Conservation (phyloP, 2,329 filamentous ascomycete species). For the Amauroascus verrucosus region DNA sequence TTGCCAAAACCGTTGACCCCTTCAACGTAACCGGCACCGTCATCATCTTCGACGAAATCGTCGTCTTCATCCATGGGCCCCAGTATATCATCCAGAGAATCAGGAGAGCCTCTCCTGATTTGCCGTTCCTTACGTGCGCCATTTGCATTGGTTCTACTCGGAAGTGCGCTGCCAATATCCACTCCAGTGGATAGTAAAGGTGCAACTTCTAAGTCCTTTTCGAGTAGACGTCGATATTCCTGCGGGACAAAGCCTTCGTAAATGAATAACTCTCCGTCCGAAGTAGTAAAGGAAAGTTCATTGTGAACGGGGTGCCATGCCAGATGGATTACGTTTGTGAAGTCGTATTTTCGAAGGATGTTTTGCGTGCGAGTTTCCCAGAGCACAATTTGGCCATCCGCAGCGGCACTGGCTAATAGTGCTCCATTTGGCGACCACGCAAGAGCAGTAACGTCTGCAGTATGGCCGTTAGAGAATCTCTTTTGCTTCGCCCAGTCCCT, state of each 20-base stretch:
- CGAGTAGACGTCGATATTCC: slow-evolving; percentile 41
- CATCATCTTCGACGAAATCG: slow-evolving; percentile 89
- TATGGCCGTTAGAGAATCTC: slow-evolving; percentile 67
- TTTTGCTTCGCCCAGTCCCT: slow-evolving; percentile 83
- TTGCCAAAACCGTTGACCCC: slow-evolving; percentile 55
- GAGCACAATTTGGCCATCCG: slow-evolving; percentile 45
- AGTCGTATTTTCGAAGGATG: slow-evolving; percentile 65
- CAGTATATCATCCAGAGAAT: slow-evolving; percentile 76
- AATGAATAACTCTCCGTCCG: slow-evolving; percentile 87
- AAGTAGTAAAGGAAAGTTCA: slow-evolving; percentile 80
- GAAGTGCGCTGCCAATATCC: slow-evolving; percentile 57
- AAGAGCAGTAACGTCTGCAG: slow-evolving; percentile 72
- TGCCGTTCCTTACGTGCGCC: slow-evolving; percentile 35
- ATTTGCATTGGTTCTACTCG: slow-evolving; percentile 46
- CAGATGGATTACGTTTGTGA: slow-evolving; percentile 73
- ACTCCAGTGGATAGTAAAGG: slow-evolving; percentile 78
- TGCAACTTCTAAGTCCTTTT: slow-evolving; percentile 56
- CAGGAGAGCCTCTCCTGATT: slow-evolving; percentile 53
- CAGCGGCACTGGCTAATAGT: slow-evolving; percentile 58
- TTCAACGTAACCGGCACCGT: slow-evolving; percentile 77
- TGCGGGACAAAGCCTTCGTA: slow-evolving; percentile 50
- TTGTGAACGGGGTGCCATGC: slow-evolving; percentile 88
- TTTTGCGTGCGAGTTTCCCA: slow-evolving; percentile 89
- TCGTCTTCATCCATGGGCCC: slow-evolving; percentile 54
- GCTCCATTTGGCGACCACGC: slow-evolving; percentile 94